Conservation (phyloP, 805 yeast species). For the Myxozyma monticola region DNA sequence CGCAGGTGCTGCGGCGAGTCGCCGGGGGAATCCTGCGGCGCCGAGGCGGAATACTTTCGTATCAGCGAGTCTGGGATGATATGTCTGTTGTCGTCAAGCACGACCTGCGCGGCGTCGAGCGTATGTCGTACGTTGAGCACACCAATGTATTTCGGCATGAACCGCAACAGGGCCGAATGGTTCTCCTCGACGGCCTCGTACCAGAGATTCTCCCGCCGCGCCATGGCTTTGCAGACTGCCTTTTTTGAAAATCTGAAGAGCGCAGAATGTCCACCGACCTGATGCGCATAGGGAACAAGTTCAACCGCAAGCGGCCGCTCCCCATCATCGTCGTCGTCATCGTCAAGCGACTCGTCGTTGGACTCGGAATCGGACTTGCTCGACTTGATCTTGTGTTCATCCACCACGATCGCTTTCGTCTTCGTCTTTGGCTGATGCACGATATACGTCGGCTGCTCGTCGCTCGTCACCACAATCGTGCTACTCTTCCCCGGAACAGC, state of each 20-base stretch:
- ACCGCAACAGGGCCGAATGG: slow-evolving; percentile 73
- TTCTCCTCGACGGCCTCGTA: slow-evolving; percentile 82
- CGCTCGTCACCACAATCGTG: too few species aligned
- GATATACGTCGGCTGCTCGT: too few species aligned
- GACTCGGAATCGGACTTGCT: too few species aligned
- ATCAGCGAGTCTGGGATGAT: slow-evolving; percentile 82
- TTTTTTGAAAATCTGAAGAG: slow-evolving; percentile 86
- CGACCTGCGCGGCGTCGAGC: slow-evolving; percentile 60
- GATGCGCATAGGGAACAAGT: slow-evolving; percentile 84
- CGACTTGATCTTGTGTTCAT: too few species aligned
- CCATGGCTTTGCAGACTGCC: slow-evolving; percentile 92
- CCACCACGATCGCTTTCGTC: too few species aligned
- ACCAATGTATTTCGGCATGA: slow-evolving; percentile 94
- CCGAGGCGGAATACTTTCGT: slow-evolving; percentile 56
- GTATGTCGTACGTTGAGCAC: slow-evolving; percentile 87
- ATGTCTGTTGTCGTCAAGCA: slow-evolving; percentile 86
- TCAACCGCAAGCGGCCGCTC: slow-evolving; percentile 67
- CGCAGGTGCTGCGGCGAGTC: background rate
- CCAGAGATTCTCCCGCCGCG: slow-evolving; percentile 86
- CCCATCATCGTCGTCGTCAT: slow-evolving; percentile 24
- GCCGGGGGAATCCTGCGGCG: slow-evolving; percentile 36
- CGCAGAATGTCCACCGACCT: slow-evolving; percentile 98
- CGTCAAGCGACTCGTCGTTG: too few species aligned
- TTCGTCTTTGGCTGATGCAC: too few species aligned
- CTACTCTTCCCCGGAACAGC: too few species aligned